Evolutionary conservation across 305 asterid genomes (phyloP).

Genomic region (Solanum hybrid): DNA sequence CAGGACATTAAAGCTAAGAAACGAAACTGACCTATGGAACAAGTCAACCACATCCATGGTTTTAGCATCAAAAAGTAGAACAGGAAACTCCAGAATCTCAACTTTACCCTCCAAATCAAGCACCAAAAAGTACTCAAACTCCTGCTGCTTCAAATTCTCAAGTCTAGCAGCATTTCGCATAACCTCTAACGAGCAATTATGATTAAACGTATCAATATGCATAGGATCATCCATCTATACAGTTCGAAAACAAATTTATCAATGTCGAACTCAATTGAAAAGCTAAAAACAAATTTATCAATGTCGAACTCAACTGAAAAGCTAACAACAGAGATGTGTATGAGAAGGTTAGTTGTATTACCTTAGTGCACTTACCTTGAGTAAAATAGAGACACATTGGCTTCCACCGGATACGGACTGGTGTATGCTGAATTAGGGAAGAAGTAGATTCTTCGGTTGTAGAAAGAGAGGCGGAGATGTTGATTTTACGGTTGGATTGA

Average conservation of each 20-base stretch:
- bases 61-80: constrained; percentile 65
- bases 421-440: constrained; percentile 18
- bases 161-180: constrained; percentile 19
- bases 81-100: constrained; percentile 91
- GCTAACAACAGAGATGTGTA: neutral
- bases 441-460: constrained; percentile 27
- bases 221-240: constrained; percentile 57
- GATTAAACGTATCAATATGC: constrained; percentile 61
- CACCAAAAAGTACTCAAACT: constrained; percentile 71
- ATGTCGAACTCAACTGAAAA: neutral
- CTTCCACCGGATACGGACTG: constrained; percentile 43
- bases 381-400: constrained; percentile 78
- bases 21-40: constrained; percentile 59
- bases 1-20: neutral
- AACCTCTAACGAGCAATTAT: constrained; percentile 42
- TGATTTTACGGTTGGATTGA: constrained; percentile 12
- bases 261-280: neutral
- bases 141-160: constrained; percentile 35
- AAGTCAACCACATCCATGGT: constrained; percentile 65
- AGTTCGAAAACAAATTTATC: neutral
- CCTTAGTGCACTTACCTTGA: constrained; percentile 81
- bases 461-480: constrained; percentile 23
- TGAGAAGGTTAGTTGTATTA: constrained; percentile 10
- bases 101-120: constrained; percentile 99
- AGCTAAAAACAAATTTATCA: neutral